A percentile compares a stretch with the other conserved stretches of the same genome.
These are phyloP conservation scores for Aspergillus fumigatiaffinis DNA, from an alignment of 2,329 filamentous ascomycete genomes.

Conservation along the genomic window DNA sequence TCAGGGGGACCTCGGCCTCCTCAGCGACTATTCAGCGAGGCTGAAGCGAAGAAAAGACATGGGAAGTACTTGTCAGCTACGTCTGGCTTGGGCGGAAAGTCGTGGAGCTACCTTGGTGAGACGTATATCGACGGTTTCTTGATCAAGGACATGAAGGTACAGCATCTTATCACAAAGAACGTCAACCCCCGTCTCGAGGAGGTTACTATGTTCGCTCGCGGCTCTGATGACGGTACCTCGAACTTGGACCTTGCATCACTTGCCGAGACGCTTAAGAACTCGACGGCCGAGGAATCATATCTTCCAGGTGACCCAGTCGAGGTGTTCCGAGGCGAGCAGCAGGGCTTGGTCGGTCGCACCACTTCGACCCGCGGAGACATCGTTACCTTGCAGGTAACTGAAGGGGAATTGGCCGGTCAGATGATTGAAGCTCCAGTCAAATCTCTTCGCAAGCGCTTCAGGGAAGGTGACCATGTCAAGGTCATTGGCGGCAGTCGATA, in stretches of 20 bases:
- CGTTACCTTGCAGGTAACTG: conserved; percentile 78
- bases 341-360: conserved; percentile 80
- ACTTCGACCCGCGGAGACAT: conserved; percentile 87
- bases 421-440: conserved; percentile 90
- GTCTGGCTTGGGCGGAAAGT: conserved; percentile 57
- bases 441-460: conserved; percentile 87
- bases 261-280: conserved; percentile 83
- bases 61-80: conserved; percentile 56
- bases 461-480: conserved; percentile 93
- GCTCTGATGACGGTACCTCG: conserved; percentile 85
- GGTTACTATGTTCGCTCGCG: conserved; percentile 87
- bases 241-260: conserved; percentile 89
- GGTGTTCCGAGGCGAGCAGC: conserved; percentile 92
- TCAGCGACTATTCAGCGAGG: conserved; percentile 86
- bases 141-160: conserved; percentile 89
- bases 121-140: conserved; percentile 91
- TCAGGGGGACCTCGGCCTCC: conserved; percentile 68
- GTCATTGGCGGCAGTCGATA: conserved; percentile 95
- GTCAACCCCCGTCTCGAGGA: conserved; percentile 93
- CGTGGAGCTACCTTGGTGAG: conserved; percentile 81
- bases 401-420: conserved; percentile 77
- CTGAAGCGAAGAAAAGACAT: conserved; percentile 85
- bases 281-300: conserved; percentile 75
- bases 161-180: conserved; percentile 77
- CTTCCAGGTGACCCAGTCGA: conserved; percentile 94